Percentiles rank a stretch among this genome's conserved stretches.
phyloP scores from a whole-genome alignment of 139 green algal genomes.

The Coelastrella sp. region DNA sequence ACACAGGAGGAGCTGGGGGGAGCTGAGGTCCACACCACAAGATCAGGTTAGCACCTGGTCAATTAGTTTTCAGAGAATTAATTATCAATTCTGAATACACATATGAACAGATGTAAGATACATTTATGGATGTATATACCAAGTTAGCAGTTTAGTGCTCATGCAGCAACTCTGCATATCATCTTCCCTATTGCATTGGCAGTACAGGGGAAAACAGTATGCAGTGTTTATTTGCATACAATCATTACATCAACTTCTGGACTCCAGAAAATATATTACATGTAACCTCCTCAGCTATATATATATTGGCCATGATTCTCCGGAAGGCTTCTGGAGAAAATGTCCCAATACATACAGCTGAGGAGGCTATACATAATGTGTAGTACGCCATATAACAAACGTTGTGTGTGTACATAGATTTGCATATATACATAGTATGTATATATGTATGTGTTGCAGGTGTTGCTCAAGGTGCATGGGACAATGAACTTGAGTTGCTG shows the following conservation, averaged over 20 bases:
- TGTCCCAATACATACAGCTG: too few species aligned
- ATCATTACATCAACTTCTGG: too few species aligned
- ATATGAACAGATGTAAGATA: background rate
- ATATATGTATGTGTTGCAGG: constrained; percentile 38
- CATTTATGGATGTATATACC: background rate
- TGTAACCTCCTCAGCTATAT: too few species aligned
- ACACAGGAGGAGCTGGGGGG: constrained; percentile 72
- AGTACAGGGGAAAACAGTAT: too few species aligned
- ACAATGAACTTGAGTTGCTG: constrained; percentile 78
- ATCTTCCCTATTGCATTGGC: background rate
- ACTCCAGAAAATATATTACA: too few species aligned
- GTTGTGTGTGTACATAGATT: too few species aligned
- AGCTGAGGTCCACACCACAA: constrained; percentile 66
- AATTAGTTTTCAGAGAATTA: background rate
- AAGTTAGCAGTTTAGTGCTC: background rate
- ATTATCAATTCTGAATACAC: background rate
- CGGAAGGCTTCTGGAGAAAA: too few species aligned
- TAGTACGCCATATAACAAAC: background rate
- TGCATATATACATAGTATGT: background rate
- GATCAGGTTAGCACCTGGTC: constrained; percentile 47
- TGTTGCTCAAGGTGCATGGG: constrained; percentile 41
- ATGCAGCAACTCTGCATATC: background rate
- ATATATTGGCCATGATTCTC: too few species aligned
- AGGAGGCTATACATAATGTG: too few species aligned
- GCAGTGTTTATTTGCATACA: too few species aligned